phyloP scores from a whole-genome alignment of 768 basidiomycete species.

The Tephrocybe sp. region DNA sequence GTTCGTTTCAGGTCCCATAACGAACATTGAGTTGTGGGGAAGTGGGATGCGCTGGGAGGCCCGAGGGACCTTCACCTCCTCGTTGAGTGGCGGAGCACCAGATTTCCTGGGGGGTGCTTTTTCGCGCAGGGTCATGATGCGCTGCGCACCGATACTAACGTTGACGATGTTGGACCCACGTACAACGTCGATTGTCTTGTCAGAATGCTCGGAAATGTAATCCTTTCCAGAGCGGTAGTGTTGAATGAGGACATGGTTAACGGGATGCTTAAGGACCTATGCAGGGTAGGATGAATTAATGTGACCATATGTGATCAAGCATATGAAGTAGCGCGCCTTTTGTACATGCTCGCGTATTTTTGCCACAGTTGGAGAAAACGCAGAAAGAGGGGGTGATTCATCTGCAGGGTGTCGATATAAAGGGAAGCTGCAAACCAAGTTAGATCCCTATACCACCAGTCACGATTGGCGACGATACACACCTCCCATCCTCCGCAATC shows the following conservation, averaged over 20 bases:
- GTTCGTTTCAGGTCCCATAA: constrained; percentile 74
- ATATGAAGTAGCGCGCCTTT: constrained; percentile 23
- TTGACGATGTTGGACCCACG: constrained; percentile 76
- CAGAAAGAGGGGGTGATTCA: constrained; percentile 62
- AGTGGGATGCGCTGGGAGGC: constrained; percentile 63
- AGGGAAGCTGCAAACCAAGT: constrained; percentile 48
- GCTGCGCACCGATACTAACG: constrained; percentile 75
- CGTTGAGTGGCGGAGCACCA: constrained; percentile 7
- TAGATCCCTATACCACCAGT: background rate
- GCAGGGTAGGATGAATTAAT: background rate
- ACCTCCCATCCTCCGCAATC: constrained; percentile 44
- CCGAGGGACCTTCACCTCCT: constrained; percentile 9
- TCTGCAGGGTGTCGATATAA: constrained; percentile 84
- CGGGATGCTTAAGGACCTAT: constrained; percentile 49
- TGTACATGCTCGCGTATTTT: constrained; percentile 65
- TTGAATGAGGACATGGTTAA: constrained; percentile 85
- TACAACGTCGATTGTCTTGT: constrained; percentile 83
- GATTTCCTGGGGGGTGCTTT: constrained; percentile 41
- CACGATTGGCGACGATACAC: background rate
- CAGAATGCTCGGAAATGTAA: constrained; percentile 84
- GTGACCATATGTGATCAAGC: background rate
- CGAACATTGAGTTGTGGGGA: constrained; percentile 82
- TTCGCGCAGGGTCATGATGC: constrained; percentile 69
- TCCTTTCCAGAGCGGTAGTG: constrained; percentile 76
- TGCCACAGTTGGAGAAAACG: constrained; percentile 68